Percentiles rank a stretch among this genome's conserved stretches.
phyloP scores from a whole-genome alignment of 2,329 filamentous ascomycete species.

The Paecilomyces dactylethromorphus region DNA sequence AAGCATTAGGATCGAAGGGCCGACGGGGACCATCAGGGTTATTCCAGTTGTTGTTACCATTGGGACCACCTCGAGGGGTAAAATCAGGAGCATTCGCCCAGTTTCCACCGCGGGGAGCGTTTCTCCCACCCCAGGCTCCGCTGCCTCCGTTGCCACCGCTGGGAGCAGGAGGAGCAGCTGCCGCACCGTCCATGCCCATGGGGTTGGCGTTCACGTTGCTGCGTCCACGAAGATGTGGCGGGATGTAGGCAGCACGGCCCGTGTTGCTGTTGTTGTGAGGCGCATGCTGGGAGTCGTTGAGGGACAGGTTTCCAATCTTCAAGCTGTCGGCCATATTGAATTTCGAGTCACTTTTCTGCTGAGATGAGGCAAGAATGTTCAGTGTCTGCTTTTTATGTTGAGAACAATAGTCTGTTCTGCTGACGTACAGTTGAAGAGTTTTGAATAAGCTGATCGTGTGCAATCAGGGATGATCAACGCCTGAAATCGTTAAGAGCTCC shows the following conservation, averaged over 20 bases:
- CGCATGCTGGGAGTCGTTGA: constrained; percentile 59
- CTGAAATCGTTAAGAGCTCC: constrained; percentile 1
- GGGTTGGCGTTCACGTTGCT: constrained; percentile 21
- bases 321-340: constrained; percentile 31
- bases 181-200: constrained; percentile 31
- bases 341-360: background rate
- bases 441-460: background rate
- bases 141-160: constrained; percentile 14
- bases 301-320: constrained; percentile 35
- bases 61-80: constrained; percentile 37
- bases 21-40: constrained; percentile 30
- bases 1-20: constrained; percentile 55
- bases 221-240: constrained; percentile 54
- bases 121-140: background rate
- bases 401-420: background rate
- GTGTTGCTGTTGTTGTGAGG: constrained; percentile 38
- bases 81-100: constrained; percentile 56
- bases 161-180: constrained; percentile 24
- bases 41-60: constrained; percentile 34
- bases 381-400: background rate
- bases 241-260: constrained; percentile 59
- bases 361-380: background rate
- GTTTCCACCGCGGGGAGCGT: constrained; percentile 12
- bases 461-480: background rate
- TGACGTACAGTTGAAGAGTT: background rate